Conservation (phyloP, 768 basidiomycete genomes). For the Agrocybe pediades region DNA sequence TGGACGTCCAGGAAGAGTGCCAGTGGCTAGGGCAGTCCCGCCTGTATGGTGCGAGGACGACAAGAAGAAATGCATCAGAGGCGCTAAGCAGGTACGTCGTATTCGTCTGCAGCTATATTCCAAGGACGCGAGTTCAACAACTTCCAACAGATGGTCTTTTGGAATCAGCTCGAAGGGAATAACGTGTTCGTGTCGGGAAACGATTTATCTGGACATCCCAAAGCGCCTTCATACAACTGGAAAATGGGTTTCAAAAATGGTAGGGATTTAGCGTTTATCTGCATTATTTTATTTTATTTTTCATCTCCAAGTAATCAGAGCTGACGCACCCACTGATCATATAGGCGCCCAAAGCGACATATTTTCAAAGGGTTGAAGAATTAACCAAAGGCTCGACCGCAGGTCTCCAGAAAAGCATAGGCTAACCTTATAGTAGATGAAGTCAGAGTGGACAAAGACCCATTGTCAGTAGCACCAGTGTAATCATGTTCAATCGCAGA, state of each 20-base stretch:
- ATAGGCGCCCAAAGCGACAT: conserved; percentile 25
- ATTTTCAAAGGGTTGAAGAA: too few species aligned
- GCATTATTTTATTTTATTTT: neutral
- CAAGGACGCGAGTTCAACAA: neutral
- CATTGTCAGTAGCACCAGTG: too few species aligned
- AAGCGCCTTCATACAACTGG: conserved; percentile 36
- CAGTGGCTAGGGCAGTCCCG: conserved; percentile 32
- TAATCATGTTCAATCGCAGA: too few species aligned
- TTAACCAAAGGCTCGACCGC: too few species aligned
- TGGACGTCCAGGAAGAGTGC: conserved; percentile 27
- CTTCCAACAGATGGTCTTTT: conserved; percentile 36
- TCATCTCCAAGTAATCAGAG: neutral
- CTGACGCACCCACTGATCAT: neutral
- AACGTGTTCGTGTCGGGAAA: conserved; percentile 40
- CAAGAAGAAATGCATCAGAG: conserved; percentile 31
- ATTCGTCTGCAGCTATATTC: neutral
- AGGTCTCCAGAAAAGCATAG: too few species aligned
- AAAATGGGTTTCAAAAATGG: conserved; percentile 37
- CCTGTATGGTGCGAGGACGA: conserved; percentile 45
- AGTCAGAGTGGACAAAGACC: too few species aligned
- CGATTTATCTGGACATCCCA: conserved; percentile 45
- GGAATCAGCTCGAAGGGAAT: conserved; percentile 44
- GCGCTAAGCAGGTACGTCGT: conserved; percentile 38
- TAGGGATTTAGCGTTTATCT: conserved; percentile 3
- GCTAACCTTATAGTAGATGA: too few species aligned